Evolutionary conservation across 805 yeast species (phyloP).

Genomic region (Saccharomycopsis amapae): DNA sequence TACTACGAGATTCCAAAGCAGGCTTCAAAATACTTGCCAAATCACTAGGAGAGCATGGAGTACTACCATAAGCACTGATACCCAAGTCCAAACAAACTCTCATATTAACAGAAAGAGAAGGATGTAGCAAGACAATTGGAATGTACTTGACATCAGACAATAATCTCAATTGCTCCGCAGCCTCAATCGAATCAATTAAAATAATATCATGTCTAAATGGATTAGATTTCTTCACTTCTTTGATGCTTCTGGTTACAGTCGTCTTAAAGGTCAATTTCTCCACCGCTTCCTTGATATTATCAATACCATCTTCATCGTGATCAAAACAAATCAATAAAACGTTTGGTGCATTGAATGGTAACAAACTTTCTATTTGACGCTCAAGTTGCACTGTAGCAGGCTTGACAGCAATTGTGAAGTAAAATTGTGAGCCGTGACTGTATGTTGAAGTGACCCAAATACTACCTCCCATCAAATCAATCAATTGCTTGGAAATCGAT

Average conservation of each 20-base stretch:
- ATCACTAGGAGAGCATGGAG: slow-evolving; percentile 78
- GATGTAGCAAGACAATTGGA: slow-evolving; percentile 74
- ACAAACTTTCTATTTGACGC: slow-evolving; percentile 58
- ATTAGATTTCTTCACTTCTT: slow-evolving; percentile 45
- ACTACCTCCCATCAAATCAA: slow-evolving; percentile 89
- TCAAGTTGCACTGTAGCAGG: slow-evolving; percentile 58
- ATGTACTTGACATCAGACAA: slow-evolving; percentile 76
- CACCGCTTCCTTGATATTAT: slow-evolving; percentile 32
- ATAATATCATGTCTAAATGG: slow-evolving; percentile 70
- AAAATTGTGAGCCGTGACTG: slow-evolving; percentile 78
- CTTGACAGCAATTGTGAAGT: slow-evolving; percentile 72
- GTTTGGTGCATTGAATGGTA: slow-evolving; percentile 66
- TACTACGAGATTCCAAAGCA: slow-evolving; percentile 75
- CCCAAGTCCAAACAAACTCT: slow-evolving; percentile 79
- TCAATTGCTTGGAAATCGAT: slow-evolving; percentile 79
- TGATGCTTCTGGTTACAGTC: slow-evolving; percentile 47
- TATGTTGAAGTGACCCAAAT: slow-evolving; percentile 82
- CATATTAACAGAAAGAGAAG: slow-evolving; percentile 70
- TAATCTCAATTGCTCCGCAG: slow-evolving; percentile 60
- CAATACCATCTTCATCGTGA: slow-evolving; percentile 45
- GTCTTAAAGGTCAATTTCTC: slow-evolving; percentile 55
- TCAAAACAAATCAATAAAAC: slow-evolving; percentile 64
- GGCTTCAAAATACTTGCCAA: slow-evolving; percentile 79
- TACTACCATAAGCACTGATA: slow-evolving; percentile 80
- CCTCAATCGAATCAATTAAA: slow-evolving; percentile 72